Conservation (phyloP, 2,329 filamentous ascomycete species). For the Cladorrhinum sp. region DNA sequence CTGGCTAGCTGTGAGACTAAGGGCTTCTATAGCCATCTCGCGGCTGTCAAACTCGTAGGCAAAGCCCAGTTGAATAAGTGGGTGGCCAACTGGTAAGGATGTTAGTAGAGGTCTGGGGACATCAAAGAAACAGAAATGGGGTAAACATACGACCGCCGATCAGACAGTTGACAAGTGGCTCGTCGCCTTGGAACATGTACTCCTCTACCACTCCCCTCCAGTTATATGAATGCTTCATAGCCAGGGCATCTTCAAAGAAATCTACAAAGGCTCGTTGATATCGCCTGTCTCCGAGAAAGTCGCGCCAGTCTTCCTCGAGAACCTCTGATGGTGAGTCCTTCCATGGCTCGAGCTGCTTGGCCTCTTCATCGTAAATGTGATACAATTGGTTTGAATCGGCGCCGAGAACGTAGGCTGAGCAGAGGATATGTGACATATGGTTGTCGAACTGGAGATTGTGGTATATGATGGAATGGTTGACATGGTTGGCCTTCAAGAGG, state of each 20-base stretch:
- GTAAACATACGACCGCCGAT: slow-evolving; percentile 68
- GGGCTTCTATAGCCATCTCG: slow-evolving; percentile 84
- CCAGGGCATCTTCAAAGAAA: slow-evolving; percentile 91
- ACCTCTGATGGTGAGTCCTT: slow-evolving; percentile 80
- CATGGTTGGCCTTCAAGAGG: slow-evolving; percentile 85
- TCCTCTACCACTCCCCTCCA: slow-evolving; percentile 76
- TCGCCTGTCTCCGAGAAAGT: slow-evolving; percentile 71
- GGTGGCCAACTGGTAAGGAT: slow-evolving; percentile 67
- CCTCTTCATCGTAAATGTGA: slow-evolving; percentile 74
- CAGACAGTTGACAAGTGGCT: slow-evolving; percentile 77
- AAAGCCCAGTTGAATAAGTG: slow-evolving; percentile 93
- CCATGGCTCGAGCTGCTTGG: slow-evolving; percentile 74
- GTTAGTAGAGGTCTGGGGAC: slow-evolving; percentile 28
- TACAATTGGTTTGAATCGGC: slow-evolving; percentile 71
- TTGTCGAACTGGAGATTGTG: slow-evolving; percentile 75
- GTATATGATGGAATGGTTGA: slow-evolving; percentile 81
- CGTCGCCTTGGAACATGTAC: slow-evolving; percentile 70
- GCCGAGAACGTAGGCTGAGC: slow-evolving; percentile 82
- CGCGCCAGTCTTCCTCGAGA: slow-evolving; percentile 77
- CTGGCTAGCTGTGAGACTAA: slow-evolving; percentile 62
- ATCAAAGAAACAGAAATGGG: slow-evolving; percentile 6
- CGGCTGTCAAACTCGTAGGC: slow-evolving; percentile 84
- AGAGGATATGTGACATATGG: slow-evolving; percentile 76
- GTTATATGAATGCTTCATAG: slow-evolving; percentile 69
- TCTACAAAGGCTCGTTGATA: slow-evolving; percentile 92